Conservation (phyloP, 148 eudicot species). For the Chenopodium quinoa region DNA sequence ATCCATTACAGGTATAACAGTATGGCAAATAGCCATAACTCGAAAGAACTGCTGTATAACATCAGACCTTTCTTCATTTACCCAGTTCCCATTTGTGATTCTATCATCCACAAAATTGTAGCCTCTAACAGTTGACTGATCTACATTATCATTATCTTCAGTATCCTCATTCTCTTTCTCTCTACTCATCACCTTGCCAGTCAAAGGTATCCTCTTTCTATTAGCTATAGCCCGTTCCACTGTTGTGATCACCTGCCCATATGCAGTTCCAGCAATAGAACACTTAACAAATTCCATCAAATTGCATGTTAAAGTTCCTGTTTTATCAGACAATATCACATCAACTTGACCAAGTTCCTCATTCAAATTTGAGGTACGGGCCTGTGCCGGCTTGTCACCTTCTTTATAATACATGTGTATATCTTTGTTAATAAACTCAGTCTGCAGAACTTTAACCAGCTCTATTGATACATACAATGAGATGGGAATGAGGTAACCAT, state of each 20-base stretch:
- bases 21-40: slow-evolving; percentile 62
- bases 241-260: slow-evolving; percentile 52
- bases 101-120: slow-evolving; percentile 63
- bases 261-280: slow-evolving; percentile 62
- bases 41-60: slow-evolving; percentile 50
- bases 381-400: slow-evolving; percentile 57
- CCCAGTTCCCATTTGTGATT: slow-evolving; percentile 50
- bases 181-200: slow-evolving; percentile 22
- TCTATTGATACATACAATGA: slow-evolving; percentile 69
- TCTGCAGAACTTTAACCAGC: slow-evolving; percentile 63
- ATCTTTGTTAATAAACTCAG: slow-evolving; percentile 52
- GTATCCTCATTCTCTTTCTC: slow-evolving; percentile 8
- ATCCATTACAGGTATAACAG: slow-evolving; percentile 59
- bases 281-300: slow-evolving; percentile 78
- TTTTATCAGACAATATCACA: slow-evolving; percentile 65
- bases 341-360: slow-evolving; percentile 79
- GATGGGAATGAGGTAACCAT: slow-evolving; percentile 62
- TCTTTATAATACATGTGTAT: slow-evolving; percentile 59
- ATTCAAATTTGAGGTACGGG: slow-evolving; percentile 77
- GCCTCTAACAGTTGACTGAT: slow-evolving; percentile 40
- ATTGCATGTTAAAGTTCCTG: slow-evolving; percentile 77
- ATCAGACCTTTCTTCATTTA: slow-evolving; percentile 44
- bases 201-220: slow-evolving; percentile 33
- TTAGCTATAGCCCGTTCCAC: slow-evolving; percentile 58
- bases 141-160: slow-evolving; percentile 20